phyloP scores from a whole-genome alignment of 495 filamentous ascomycete species.

The Penicillium subrubescens region DNA sequence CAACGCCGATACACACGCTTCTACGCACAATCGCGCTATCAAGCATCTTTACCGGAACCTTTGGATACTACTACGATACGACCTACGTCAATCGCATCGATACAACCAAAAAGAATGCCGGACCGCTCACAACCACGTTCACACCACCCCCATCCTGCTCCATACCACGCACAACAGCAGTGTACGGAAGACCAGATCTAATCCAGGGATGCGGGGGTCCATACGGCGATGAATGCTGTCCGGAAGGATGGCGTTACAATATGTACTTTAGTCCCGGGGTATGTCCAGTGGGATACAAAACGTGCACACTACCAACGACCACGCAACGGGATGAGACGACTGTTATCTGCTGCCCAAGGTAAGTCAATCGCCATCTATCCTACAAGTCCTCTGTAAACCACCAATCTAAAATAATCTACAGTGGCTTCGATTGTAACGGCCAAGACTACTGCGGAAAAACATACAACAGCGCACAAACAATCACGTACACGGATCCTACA shows the following conservation, averaged over 20 bases:
- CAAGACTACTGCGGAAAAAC: constrained; percentile 11
- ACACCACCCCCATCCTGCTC: constrained; percentile 15
- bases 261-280: constrained; percentile 18
- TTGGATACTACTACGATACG: not conserved
- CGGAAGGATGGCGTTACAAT: constrained; percentile 9
- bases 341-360: constrained; percentile 17
- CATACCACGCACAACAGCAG: not conserved
- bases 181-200: constrained; percentile 1
- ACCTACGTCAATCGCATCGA: constrained; percentile 5
- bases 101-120: constrained; percentile 4
- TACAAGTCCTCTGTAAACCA: not conserved
- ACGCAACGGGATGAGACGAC: constrained; percentile 14
- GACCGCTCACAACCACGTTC: constrained; percentile 19
- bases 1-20: not conserved
- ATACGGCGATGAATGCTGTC: constrained; percentile 15
- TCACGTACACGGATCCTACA: constrained; percentile 11
- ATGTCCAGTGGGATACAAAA: constrained; percentile 18
- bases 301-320: constrained; percentile 10
- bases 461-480: constrained; percentile 9
- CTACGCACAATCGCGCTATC: not conserved
- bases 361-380: not conserved
- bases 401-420: not conserved
- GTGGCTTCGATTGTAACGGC: constrained; percentile 11
- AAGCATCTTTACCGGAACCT: not conserved
- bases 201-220: constrained; percentile 14